Evolutionary conservation across 164 flowering plant genomes (phyloP), one percentile per base, ranked within the genome.

Genomic region (Vitis rupestris): DNA sequence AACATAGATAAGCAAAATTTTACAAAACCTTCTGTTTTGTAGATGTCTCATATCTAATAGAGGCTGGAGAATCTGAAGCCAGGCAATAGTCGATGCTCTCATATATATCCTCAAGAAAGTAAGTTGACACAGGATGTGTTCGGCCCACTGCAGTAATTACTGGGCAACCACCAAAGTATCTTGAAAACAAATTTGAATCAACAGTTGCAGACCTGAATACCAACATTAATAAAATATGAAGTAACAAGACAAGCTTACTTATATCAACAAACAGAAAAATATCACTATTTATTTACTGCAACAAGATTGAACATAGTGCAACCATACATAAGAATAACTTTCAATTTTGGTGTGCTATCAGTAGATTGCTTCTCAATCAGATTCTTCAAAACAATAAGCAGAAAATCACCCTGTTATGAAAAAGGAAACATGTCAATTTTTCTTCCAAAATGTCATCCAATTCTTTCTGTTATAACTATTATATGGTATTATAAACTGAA

Each of bases 161-260:
- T 16, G 98, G 95, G 71, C 98, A 93, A 57, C 76, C 54, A 50
- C 89, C 91, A 79, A 91, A 93, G 83, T 91, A 93, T 60, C 82
- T 85, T 29, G 97, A 90, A 76, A 90, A 93, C 61, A 90, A 75
- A 65, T 66, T 70, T 64, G 98, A 82, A 82, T 93, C 97, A 75
- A 91, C 96, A 14, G 98, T 93, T 47, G 96, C 98, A 70, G 98
- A 93, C 98, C 98, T 93, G 70, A 59, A 76, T 23, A 23, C 27
- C 27, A 77, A 56, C 9, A 19, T 44, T 55, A 64, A 50, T 6
- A 50, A 9, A 53, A 13, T 15, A 62, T 15, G 12, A 62, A 63
- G 27, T 55, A 60, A 12, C 50, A 47, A 30, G 12, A 66, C 53
- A 19, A 64, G 49, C 54, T 60, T 30, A 63, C 2, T 17, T 11